phyloP scores from a whole-genome alignment of 2,329 filamentous ascomycete species.

The Aspergillus thermomutatus region DNA sequence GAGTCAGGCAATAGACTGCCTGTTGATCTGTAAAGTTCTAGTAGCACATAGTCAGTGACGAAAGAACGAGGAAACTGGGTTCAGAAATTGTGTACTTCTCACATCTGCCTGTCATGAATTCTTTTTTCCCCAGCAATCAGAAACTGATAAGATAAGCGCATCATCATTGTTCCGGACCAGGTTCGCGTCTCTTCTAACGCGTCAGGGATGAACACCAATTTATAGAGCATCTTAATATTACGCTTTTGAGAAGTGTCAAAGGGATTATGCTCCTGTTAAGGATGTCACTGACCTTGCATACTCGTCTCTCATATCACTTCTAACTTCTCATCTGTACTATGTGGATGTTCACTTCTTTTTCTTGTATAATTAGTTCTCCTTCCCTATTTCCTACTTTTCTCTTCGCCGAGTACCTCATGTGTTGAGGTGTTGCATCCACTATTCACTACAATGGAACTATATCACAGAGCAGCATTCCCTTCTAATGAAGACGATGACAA shows the following conservation, averaged over 20 bases:
- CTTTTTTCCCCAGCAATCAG: not conserved
- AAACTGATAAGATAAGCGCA: constrained; percentile 21
- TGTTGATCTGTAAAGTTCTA: not conserved
- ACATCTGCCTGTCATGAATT: not conserved
- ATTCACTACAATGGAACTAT: not conserved
- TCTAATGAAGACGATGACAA: constrained; percentile 5
- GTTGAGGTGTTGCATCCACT: no score
- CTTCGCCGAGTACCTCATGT: not conserved
- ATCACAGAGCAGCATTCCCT: not conserved
- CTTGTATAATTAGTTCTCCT: not conserved
- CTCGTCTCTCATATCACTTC: not conserved
- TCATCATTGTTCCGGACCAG: constrained; percentile 8
- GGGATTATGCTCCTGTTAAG: not conserved
- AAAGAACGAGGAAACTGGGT: not conserved
- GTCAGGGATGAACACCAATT: not conserved
- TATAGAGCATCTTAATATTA: not conserved
- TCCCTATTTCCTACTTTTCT: not conserved
- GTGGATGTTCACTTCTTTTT: not conserved
- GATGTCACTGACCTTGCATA: not conserved
- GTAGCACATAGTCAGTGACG: not conserved
- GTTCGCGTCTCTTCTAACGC: not conserved
- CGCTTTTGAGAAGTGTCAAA: not conserved
- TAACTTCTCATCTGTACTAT: not conserved
- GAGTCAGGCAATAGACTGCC: not conserved
- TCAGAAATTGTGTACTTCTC: not conserved